Evolutionary conservation across 768 basidiomycete genomes (phyloP).

Genomic region (Cystobasidium ongulense): DNA sequence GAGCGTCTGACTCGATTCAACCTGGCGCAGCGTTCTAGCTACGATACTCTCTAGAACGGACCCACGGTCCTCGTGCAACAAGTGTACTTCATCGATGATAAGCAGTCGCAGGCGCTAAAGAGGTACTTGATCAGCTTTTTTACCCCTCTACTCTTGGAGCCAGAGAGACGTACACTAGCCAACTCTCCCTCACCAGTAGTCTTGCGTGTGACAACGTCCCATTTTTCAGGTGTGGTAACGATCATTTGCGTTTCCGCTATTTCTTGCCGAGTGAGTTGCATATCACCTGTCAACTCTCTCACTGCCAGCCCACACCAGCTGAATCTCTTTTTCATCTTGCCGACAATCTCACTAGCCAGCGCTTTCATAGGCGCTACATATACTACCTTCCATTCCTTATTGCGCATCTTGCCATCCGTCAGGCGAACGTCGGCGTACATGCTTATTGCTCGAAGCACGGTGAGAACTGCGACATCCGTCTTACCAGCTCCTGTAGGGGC

Average conservation of each 20-base stretch:
- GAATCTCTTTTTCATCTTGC: constrained; percentile 81
- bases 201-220: constrained; percentile 98
- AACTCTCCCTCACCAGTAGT: constrained; percentile 90
- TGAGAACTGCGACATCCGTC: constrained; percentile 94
- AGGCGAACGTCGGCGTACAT: constrained; percentile 51
- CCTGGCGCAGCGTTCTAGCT: constrained; percentile 84
- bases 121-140: background rate
- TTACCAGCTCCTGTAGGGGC: constrained; percentile 99
- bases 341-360: constrained; percentile 84
- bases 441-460: constrained; percentile 75
- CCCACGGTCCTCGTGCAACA: constrained; percentile 94
- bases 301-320: constrained; percentile 80
- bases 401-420: constrained; percentile 27
- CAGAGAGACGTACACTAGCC: constrained; percentile 59
- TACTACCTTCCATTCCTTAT: constrained; percentile 74
- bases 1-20: constrained; percentile 89
- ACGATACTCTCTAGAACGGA: constrained; percentile 98
- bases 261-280: constrained; percentile 90
- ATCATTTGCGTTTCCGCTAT: constrained; percentile 94
- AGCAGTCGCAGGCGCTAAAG: constrained; percentile 76
- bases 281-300: constrained; percentile 89
- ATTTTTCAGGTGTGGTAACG: constrained; percentile 98
- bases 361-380: constrained; percentile 99
- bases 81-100: constrained; percentile 95
- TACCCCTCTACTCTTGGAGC: background rate